phyloP scores from a whole-genome alignment of 1,139 yeast genomes.

The Saccharomyces hybrid region DNA sequence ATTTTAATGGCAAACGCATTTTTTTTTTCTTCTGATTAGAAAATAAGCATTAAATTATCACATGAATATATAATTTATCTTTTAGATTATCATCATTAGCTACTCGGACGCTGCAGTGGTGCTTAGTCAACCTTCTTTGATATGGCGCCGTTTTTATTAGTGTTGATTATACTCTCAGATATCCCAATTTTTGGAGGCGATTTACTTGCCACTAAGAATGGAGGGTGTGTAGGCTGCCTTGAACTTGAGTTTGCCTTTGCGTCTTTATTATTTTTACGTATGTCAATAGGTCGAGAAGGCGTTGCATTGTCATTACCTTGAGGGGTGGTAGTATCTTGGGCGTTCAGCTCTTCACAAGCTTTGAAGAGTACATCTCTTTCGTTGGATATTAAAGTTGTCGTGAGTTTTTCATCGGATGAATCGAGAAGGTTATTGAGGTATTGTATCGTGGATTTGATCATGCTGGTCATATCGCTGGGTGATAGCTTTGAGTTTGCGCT shows the following conservation, averaged over 20 bases:
- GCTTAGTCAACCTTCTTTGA: not conserved
- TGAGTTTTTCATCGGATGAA: slow-evolving; percentile 8
- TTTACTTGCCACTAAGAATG: slow-evolving; percentile 16
- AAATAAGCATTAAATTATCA: not conserved
- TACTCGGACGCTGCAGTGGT: not conserved
- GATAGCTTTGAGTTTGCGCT: slow-evolving; percentile 4
- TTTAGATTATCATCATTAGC: not conserved
- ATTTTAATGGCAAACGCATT: no score
- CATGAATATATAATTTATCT: not conserved
- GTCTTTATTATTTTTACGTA: not conserved
- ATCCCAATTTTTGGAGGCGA: slow-evolving; percentile 30
- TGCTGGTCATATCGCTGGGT: slow-evolving; percentile 5
- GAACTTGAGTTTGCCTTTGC: not conserved
- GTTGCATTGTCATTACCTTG: not conserved
- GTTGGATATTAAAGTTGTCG: slow-evolving; percentile 12
- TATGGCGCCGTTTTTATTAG: not conserved
- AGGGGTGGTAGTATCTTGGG: not conserved
- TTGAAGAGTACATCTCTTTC: slow-evolving; percentile 18
- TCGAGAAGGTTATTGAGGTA: slow-evolving; percentile 8
- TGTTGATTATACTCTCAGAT: slow-evolving; percentile 9
- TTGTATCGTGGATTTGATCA: slow-evolving; percentile 12
- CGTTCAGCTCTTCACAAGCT: slow-evolving; percentile 15
- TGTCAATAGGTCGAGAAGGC: slow-evolving; percentile 5
- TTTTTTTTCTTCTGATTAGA: not conserved
- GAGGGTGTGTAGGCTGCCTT: slow-evolving; percentile 7